Conservation (phyloP, 371 early-diverging fungal genomes). For the Amoeboaphelidium occidentale region DNA sequence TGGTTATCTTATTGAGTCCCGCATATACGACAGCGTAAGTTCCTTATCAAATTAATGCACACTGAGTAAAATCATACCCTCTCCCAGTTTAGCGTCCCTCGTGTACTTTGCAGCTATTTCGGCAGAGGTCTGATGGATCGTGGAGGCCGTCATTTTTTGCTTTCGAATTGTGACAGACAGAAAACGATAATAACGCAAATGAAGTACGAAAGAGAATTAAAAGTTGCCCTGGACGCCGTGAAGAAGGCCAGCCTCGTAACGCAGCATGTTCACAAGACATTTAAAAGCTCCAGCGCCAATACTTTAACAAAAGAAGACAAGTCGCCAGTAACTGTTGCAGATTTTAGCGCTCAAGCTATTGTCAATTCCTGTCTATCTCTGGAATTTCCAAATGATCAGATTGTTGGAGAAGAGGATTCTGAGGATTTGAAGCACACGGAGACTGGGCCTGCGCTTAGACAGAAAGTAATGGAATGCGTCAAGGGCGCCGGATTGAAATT, state of each 20-base stretch:
- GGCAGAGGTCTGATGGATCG: too few species aligned
- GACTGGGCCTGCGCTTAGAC: slow-evolving; percentile 30
- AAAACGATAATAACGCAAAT: too few species aligned
- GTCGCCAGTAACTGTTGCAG: slow-evolving; percentile 90
- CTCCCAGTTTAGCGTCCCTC: too few species aligned
- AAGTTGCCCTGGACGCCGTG: neutral
- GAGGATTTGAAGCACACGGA: slow-evolving; percentile 41
- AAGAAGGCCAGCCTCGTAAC: neutral
- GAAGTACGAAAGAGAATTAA: too few species aligned
- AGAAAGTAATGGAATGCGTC: slow-evolving; percentile 49
- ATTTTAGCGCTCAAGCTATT: slow-evolving; percentile 86
- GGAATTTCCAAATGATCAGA: slow-evolving; percentile 57
- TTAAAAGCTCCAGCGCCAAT: too few species aligned
- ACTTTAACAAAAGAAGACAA: slow-evolving; percentile 78
- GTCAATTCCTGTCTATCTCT: slow-evolving; percentile 47
- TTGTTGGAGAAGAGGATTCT: slow-evolving; percentile 85
- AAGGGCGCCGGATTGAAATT: too few species aligned
- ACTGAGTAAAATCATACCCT: too few species aligned
- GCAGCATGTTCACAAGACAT: neutral
- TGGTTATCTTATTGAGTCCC: slow-evolving; percentile 4
- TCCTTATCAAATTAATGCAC: slow-evolving; percentile 23
- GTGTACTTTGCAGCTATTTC: too few species aligned
- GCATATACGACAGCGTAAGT: slow-evolving; percentile 19
- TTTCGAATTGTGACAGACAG: too few species aligned
- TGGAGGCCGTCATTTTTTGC: too few species aligned